Conservation (phyloP, 169 alveolate genomes). For the Pseudocohnilembus persalinus region DNA sequence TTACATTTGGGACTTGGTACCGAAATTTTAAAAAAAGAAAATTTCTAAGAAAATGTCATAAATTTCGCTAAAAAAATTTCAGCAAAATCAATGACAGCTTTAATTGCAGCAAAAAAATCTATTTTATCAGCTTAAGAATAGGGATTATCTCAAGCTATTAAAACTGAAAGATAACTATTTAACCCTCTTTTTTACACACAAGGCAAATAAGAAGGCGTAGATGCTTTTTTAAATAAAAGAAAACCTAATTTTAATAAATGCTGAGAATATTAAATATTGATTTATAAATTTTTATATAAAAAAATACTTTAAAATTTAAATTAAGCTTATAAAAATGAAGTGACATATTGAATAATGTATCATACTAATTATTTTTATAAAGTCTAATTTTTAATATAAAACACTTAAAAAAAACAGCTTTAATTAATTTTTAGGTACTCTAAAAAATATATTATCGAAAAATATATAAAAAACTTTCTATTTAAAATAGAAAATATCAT, state of each 20-base stretch:
- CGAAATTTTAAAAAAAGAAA: conserved; percentile 49
- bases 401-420: no score
- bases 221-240: conserved; percentile 61
- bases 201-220: conserved; percentile 60
- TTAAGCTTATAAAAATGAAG: no score
- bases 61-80: conserved; percentile 54
- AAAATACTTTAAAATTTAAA: no score
- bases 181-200: conserved; percentile 39
- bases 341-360: no score
- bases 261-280: conserved; percentile 27
- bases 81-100: conserved; percentile 27
- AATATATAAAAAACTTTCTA: no score
- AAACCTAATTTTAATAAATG: conserved; percentile 48
- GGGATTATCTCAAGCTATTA: conserved; percentile 41
- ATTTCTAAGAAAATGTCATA: conserved; percentile 42
- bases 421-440: no score
- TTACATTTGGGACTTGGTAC: conserved; percentile 56
- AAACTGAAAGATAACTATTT: conserved; percentile 58
- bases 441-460: no score
- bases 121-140: conserved; percentile 43
- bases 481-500: no score
- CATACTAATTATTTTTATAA: no score
- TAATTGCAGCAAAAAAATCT: conserved; percentile 51
- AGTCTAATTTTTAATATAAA: no score
- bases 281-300: no score